phyloP scores from a whole-genome alignment of 2,329 filamentous ascomycete species.

The Amylocarpus encephaloides region DNA sequence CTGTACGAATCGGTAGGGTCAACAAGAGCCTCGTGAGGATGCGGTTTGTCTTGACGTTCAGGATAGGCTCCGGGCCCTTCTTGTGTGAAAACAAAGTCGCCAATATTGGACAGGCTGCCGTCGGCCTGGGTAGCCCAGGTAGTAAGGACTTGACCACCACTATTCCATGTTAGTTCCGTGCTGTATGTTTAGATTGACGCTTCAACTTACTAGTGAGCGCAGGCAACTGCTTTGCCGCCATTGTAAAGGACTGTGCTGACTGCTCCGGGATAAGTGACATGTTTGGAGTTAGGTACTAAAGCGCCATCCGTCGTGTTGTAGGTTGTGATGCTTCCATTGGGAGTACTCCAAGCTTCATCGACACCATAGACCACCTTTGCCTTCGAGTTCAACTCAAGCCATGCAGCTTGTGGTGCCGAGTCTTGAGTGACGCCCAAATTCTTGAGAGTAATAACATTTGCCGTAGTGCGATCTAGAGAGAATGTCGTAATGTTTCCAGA shows the following conservation, averaged over 20 bases:
- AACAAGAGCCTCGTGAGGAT: conserved; percentile 46
- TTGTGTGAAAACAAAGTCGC: conserved; percentile 38
- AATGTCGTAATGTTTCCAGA: conserved; percentile 33
- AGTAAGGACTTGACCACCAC: conserved; percentile 19
- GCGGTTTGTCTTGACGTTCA: conserved; percentile 39
- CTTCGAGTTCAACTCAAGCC: conserved; percentile 21
- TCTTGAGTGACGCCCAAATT: conserved; percentile 18
- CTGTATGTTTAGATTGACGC: conserved; percentile 41
- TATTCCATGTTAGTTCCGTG: conserved; percentile 7
- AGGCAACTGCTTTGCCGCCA: conserved; percentile 31
- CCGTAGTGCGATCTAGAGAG: conserved; percentile 22
- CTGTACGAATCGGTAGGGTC: conserved; percentile 44
- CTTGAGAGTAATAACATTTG: conserved; percentile 20
- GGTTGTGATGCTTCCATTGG: conserved; percentile 18
- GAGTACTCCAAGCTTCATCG: conserved; percentile 20
- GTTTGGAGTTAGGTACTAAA: conserved; percentile 34
- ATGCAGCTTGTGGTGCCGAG: conserved; percentile 22
- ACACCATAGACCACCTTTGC: conserved; percentile 25
- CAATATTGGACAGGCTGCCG: conserved; percentile 23
- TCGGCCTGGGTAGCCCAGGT: conserved; percentile 34
- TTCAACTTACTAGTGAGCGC: conserved; percentile 32
- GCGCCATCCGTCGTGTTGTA: conserved; percentile 33
- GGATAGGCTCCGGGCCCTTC: conserved; percentile 32
- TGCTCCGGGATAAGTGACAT: conserved; percentile 34
- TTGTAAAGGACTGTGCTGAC: conserved; percentile 40